Evolutionary conservation across 371 early-diverging fungal genomes (phyloP), one percentile per base, ranked within the genome.

Genomic region (Parasitella parasitica): DNA sequence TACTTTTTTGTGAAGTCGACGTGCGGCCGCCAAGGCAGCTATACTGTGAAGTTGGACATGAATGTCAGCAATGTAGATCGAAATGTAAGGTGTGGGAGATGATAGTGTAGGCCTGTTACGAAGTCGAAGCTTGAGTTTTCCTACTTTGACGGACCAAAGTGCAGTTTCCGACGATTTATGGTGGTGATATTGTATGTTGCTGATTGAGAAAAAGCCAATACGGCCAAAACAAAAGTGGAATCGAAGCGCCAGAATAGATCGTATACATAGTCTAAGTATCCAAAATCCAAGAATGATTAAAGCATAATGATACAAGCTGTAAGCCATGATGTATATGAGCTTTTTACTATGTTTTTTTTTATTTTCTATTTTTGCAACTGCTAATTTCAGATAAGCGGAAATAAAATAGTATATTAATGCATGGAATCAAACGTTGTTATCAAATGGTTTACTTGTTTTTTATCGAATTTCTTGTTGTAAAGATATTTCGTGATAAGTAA

Each of bases 141-240:
- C 81, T 26, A 78, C 54, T n/a, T 64, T 54, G 35, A 78, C 39
- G 13, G 72, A 67, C 66, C 69, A 70, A 24, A 61, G 28, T 20
- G 66, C 41, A 30, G 32, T 20, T 66, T 61, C 64, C 35, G 57
- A 57, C 15, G 58, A 43, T 50, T 46, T 32, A 43, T 55, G 56
- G 55, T 73, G 76, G 58, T 73, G 72, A 39, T 81, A 81, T 4
- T 57, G 70, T 51, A 78, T 68, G 35, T 70, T 62, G 26, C 56
- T 70, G 43, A 81, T 67, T 18, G 81, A 81, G 41, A 78, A 71
- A 58, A 81, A 75, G 3, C 81, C 81, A 27, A 81, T 55, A 22
- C 66, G 69, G 13, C 72, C 71, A 63, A 78, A 75, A 20, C 67
- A 61, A 39, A 78, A 59, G 18, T 76, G 78, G 60, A 72, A 81